Percentiles rank a stretch among this genome's conserved stretches.
phyloP scores from a whole-genome alignment of 2,329 filamentous ascomycete genomes.

The Colletotrichum cuscutae region DNA sequence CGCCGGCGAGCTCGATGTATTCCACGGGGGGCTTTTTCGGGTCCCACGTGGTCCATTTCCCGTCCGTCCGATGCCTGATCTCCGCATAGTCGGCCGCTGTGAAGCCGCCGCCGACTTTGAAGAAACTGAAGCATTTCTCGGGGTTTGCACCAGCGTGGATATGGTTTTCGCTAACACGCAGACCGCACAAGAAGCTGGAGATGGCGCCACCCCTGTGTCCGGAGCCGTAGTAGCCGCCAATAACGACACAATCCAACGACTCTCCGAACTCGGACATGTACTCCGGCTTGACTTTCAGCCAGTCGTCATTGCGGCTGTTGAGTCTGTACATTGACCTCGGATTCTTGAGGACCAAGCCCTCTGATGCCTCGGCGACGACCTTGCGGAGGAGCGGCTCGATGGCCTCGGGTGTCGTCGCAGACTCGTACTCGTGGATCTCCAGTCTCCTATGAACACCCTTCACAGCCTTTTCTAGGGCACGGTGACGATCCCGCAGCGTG shows the following conservation, averaged over 20 bases:
- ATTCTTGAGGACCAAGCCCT: slow-evolving; percentile 94
- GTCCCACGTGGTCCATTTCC: slow-evolving; percentile 93
- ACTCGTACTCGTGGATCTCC: slow-evolving; percentile 81
- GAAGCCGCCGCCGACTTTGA: slow-evolving; percentile 97
- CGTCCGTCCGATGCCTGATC: slow-evolving; percentile 85
- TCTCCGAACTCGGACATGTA: slow-evolving; percentile 98
- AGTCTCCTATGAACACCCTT: slow-evolving; percentile 77
- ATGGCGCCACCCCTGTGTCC: slow-evolving; percentile 84
- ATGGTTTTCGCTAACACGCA: slow-evolving; percentile 78
- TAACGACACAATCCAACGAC: slow-evolving; percentile 86
- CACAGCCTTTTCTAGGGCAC: slow-evolving; percentile 78
- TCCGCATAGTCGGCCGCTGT: slow-evolving; percentile 84
- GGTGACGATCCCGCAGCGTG: slow-evolving; percentile 81
- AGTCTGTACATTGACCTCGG: slow-evolving; percentile 86
- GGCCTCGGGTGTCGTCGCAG: slow-evolving; percentile 73
- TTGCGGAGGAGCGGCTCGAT: slow-evolving; percentile 84
- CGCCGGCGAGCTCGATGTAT: slow-evolving; percentile 85
- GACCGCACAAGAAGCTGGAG: slow-evolving; percentile 89
- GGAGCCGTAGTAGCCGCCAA: slow-evolving; percentile 93
- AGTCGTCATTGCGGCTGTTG: slow-evolving; percentile 92
- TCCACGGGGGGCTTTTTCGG: slow-evolving; percentile 77
- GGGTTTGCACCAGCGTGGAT: slow-evolving; percentile 67
- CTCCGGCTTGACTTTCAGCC: slow-evolving; percentile 98
- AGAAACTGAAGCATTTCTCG: slow-evolving; percentile 92
- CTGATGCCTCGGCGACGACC: slow-evolving; percentile 86